Conservation (phyloP, 1,139 yeast species). For the Taphrina populina region DNA sequence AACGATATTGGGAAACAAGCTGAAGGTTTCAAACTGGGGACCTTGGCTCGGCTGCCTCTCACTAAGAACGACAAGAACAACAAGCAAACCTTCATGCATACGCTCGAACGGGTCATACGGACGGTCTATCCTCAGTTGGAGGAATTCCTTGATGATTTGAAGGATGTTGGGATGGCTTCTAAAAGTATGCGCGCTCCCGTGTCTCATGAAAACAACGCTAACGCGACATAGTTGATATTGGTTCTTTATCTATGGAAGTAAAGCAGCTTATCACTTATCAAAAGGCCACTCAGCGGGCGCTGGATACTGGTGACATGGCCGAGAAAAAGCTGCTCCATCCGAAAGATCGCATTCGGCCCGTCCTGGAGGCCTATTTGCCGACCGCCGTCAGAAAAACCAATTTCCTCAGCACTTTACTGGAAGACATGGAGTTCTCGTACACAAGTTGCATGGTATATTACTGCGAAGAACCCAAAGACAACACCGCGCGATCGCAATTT, state of each 20-base stretch:
- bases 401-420: conserved; percentile 58
- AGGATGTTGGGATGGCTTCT: conserved; percentile 63
- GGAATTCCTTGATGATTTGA: conserved; percentile 72
- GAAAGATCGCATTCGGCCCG: conserved; percentile 61
- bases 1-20: conserved; percentile 80
- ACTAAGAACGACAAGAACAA: conserved; percentile 77
- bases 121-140: conserved; percentile 75
- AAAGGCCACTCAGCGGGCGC: conserved; percentile 48
- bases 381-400: conserved; percentile 64
- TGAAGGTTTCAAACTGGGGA: conserved; percentile 76
- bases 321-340: conserved; percentile 71
- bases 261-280: conserved; percentile 9
- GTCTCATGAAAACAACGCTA: neutral
- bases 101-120: conserved; percentile 77
- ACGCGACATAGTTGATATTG: conserved; percentile 11
- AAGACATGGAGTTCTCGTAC: conserved; percentile 56
- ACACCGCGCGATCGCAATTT: conserved; percentile 62
- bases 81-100: conserved; percentile 78
- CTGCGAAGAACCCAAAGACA: conserved; percentile 74
- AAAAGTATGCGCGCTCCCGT: conserved; percentile 51
- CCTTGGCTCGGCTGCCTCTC: conserved; percentile 77
- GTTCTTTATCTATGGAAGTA: conserved; percentile 22
- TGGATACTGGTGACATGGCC: conserved; percentile 72
- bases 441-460: conserved; percentile 68
- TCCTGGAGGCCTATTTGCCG: conserved; percentile 55